A percentile compares a stretch with the other conserved stretches of the same genome.
Evolutionary conservation across 2,329 filamentous ascomycete genomes (phyloP).

Genomic region (Pseudogymnoascus sp.): DNA sequence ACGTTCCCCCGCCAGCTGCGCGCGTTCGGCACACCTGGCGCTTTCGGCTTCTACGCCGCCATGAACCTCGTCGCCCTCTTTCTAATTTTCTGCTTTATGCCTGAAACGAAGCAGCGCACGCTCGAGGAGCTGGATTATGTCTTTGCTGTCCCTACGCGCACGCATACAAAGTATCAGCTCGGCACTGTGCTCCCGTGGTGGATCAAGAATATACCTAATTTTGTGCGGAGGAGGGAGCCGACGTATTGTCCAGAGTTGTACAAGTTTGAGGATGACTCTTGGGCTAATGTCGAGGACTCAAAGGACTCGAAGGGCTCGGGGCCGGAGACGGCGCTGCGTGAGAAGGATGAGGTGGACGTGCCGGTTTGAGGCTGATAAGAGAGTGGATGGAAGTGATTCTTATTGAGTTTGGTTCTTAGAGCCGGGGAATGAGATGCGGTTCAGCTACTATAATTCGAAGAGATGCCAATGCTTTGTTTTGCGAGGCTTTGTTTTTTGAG

Average conservation of each 20-base stretch:
- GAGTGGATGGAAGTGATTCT: background rate
- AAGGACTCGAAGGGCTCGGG: background rate
- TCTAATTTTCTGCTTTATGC: constrained; percentile 50
- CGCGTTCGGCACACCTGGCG: constrained; percentile 30
- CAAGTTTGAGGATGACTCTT: constrained; percentile 16
- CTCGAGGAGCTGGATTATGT: constrained; percentile 39
- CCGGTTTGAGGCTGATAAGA: background rate
- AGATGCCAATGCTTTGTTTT: background rate
- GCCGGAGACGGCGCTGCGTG: background rate
- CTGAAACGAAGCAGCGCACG: constrained; percentile 48
- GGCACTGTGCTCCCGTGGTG: constrained; percentile 55
- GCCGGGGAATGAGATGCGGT: background rate
- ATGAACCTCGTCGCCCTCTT: constrained; percentile 48
- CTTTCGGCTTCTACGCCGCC: constrained; percentile 48
- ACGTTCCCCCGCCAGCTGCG: constrained; percentile 30
- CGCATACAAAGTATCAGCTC: constrained; percentile 21
- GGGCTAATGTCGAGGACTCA: constrained; percentile 9
- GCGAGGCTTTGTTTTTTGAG: background rate
- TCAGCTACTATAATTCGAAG: background rate
- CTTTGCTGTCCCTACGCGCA: constrained; percentile 31
- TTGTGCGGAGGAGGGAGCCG: background rate
- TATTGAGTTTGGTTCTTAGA: background rate
- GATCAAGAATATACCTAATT: constrained; percentile 34
- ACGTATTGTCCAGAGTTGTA: constrained; percentile 14
- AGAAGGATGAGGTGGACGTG: background rate